Evolutionary conservation across 305 asterid species (phyloP), one percentile per base, ranked within the genome.

Genomic region (Lippia alba): DNA sequence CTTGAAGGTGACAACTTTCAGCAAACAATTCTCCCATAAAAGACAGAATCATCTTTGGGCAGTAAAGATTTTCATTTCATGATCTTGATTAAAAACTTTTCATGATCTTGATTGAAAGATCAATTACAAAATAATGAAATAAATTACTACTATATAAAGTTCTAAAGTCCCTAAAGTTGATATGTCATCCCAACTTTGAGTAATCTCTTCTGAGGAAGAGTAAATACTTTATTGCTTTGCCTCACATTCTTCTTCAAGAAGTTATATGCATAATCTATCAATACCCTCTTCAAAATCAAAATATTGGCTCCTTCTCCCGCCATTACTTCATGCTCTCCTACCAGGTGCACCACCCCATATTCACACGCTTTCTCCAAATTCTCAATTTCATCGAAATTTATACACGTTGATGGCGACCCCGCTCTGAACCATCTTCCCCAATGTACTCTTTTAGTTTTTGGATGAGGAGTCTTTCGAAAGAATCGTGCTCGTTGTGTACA

Each of bases 151-250:
- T 7, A 36, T 36, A 36, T n/a, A 36, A 36, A 3, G 7, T n/a
- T n/a, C n/a, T n/a, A n/a, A n/a, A n/a, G n/a, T n/a, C n/a, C n/a
- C 72, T 83, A 86, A 3, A 87, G 77, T 51, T 83, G 82, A 68
- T 79, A 87, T 0, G 78, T 82, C 96, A 87, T 90, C 46, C 96
- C 95, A 6, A 88, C 96, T 69, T 88, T 88, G 58, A 88, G 86
- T 95, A 90, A 84, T 34, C 82, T 73, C 74, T 80, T 76, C 2
- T 84, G 87, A 15, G 96, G 93, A 59, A 88, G 85, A 53, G 80
- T 86, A 59, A 83, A 80, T 20, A 88, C 77, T 66, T 74, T 63
- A 40, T 80, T 76, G 58, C 80, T 76, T 48, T 88, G 91, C 75
- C 92, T 86, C 80, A 86, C 53, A 34, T 84, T 87, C 81, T 73